Conservation (phyloP, 2,329 filamentous ascomycete genomes). For the Myriosclerotinia curreyana region DNA sequence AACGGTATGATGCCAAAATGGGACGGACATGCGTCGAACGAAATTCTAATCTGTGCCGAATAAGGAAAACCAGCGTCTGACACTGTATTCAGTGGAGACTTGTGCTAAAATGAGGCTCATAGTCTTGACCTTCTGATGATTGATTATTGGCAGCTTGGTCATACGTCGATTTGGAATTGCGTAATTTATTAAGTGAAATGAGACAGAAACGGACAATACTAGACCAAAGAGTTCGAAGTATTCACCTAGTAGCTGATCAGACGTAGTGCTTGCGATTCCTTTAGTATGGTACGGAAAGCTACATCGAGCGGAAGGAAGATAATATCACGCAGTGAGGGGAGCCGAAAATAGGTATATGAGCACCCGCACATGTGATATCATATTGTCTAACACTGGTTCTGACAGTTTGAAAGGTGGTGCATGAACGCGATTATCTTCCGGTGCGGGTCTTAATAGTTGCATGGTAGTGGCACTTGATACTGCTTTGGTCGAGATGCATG, state of each 20-base stretch:
- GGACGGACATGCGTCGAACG: slow-evolving; percentile 2
- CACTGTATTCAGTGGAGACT: slow-evolving; percentile 8
- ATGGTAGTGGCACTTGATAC: background rate
- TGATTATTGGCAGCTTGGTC: slow-evolving; percentile 10
- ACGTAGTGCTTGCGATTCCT: background rate
- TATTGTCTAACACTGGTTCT: background rate
- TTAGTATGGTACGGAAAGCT: slow-evolving; percentile 11
- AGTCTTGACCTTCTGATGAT: slow-evolving; percentile 16
- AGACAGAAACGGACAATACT: background rate
- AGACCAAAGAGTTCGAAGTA: background rate
- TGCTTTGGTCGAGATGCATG: slow-evolving; percentile 15
- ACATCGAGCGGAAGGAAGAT: slow-evolving; percentile 15
- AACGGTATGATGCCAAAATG: background rate
- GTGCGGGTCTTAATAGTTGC: background rate
- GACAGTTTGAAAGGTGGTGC: slow-evolving; percentile 1
- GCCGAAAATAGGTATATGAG: slow-evolving; percentile 12
- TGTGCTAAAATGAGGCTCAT: slow-evolving; percentile 18
- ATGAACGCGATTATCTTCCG: slow-evolving; percentile 11
- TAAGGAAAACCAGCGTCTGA: slow-evolving; percentile 5
- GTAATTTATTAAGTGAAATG: slow-evolving; percentile 1
- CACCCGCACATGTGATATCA: slow-evolving; percentile 17
- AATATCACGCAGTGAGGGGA: slow-evolving; percentile 11
- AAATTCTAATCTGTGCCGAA: slow-evolving; percentile 8
- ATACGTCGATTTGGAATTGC: slow-evolving; percentile 13
- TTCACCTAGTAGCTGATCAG: background rate